Evolutionary conservation across 2,329 filamentous ascomycete genomes (phyloP).

Genomic region (Alternaria solani): DNA sequence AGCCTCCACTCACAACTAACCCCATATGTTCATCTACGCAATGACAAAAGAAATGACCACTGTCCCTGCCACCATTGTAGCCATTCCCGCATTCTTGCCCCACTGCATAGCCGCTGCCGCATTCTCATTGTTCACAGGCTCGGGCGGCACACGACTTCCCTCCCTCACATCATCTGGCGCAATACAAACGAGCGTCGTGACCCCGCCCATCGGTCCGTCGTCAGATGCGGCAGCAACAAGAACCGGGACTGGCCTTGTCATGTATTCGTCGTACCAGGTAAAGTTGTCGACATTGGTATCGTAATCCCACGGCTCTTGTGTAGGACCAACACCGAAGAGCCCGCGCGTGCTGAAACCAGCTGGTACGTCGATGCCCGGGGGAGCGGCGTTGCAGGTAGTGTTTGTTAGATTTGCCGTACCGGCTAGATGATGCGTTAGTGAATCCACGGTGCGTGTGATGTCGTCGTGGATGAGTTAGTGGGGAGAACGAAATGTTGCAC

Average conservation of each 20-base stretch:
- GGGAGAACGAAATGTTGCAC: not conserved
- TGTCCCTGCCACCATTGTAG: not conserved
- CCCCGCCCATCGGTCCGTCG: not conserved
- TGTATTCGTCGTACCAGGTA: not conserved
- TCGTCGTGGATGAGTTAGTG: rapidly evolving
- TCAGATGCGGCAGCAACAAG: not conserved
- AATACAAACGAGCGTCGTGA: not conserved
- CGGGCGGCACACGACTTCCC: not conserved
- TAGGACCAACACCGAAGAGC: not conserved
- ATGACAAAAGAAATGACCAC: not conserved
- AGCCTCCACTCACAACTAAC: no score
- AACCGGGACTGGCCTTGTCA: not conserved
- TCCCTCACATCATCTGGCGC: not conserved
- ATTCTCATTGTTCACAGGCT: not conserved
- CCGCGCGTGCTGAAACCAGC: not conserved
- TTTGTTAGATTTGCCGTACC: not conserved
- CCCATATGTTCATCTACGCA: not conserved
- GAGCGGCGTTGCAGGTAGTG: not conserved
- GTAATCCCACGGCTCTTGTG: not conserved
- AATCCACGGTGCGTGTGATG: not conserved
- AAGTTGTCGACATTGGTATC: not conserved
- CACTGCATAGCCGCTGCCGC: not conserved
- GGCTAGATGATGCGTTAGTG: not conserved
- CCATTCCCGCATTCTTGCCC: not conserved
- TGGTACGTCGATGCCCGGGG: not conserved